Evolutionary conservation across 768 basidiomycete genomes (phyloP).

Genomic region (Lactarius trivialis): DNA sequence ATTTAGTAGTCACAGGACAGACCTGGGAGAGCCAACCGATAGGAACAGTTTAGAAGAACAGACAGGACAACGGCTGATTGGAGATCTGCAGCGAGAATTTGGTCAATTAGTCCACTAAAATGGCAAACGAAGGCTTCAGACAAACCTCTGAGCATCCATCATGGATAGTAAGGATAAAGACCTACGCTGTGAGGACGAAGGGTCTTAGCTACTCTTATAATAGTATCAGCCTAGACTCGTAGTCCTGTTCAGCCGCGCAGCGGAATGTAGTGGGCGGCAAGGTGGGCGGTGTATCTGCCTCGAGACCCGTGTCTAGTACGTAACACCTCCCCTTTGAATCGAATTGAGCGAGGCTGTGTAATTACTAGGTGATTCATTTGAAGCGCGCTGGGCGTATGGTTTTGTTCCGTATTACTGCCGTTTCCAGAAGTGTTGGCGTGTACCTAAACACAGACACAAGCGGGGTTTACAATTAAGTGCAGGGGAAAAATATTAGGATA

Average conservation of each 20-base stretch:
- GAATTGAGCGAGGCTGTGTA: no score
- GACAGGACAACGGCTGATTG: constrained; percentile 58
- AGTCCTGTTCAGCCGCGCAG: neutral
- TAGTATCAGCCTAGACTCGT: neutral
- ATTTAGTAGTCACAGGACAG: constrained; percentile 40
- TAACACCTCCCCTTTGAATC: no score
- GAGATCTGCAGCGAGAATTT: constrained; percentile 40
- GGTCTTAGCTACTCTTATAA: neutral
- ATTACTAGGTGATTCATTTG: no score
- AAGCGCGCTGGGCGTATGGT: no score
- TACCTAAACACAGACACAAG: no score
- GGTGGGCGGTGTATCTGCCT: no score
- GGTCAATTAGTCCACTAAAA: neutral
- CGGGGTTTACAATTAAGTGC: no score
- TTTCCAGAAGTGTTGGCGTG: no score
- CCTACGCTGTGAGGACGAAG: neutral
- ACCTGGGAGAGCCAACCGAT: neutral
- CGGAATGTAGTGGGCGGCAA: no score
- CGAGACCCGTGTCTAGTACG: no score
- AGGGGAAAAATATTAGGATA: no score
- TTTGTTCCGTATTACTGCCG: no score
- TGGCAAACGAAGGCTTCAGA: constrained; percentile 30
- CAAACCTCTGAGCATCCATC: neutral
- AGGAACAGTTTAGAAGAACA: constrained; percentile 16
- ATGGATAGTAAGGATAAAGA: neutral